Evolutionary conservation across 176 grass and related monocot genomes (phyloP).

Genomic region (Hyparrhenia diplandra): DNA sequence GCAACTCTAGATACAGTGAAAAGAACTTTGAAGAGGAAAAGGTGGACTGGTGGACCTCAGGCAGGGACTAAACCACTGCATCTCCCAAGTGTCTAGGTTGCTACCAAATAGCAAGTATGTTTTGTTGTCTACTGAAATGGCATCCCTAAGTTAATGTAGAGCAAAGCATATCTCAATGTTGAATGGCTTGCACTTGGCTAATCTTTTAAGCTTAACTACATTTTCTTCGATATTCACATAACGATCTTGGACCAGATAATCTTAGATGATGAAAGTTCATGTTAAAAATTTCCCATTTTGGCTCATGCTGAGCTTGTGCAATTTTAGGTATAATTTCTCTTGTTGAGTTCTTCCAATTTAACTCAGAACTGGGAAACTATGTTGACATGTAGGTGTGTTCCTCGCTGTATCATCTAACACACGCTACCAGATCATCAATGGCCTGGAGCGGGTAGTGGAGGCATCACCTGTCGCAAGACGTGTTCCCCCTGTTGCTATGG

Average conservation of each 20-base stretch:
- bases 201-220: no score
- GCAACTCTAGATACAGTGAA: neutral
- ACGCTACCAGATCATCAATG: constrained; percentile 91
- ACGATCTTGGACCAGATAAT: neutral
- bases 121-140: neutral
- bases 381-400: constrained; percentile 66
- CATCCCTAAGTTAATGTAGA: neutral
- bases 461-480: constrained; percentile 66
- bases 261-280: neutral
- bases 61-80: no score
- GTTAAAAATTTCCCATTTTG: neutral
- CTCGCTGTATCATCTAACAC: constrained; percentile 97
- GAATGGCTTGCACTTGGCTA: no score
- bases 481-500: constrained; percentile 66
- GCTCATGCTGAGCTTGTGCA: neutral
- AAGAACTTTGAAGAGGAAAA: no score
- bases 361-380: neutral
- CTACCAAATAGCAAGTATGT: no score
- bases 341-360: neutral
- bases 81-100: no score
- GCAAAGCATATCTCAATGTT: no score
- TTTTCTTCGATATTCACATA: neutral
- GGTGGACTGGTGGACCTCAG: no score
- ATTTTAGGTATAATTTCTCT: neutral
- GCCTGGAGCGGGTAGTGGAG: constrained; percentile 84